These are phyloP conservation scores for Striga hermonthica DNA, from an alignment of 305 asterid genomes.

Conservation along the genomic window DNA sequence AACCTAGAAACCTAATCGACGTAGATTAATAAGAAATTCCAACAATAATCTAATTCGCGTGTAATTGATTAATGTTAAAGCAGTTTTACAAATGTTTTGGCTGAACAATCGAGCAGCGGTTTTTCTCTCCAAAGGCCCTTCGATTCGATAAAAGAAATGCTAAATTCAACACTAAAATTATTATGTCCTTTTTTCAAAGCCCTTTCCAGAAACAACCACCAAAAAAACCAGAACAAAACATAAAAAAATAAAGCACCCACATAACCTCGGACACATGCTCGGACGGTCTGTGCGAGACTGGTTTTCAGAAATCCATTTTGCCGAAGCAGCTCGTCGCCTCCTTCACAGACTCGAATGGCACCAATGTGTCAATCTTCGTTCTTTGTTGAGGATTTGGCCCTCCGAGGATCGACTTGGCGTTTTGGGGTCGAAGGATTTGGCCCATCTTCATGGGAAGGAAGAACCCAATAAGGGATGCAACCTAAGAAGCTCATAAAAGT, in stretches of 20 bases:
- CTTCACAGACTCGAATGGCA: constrained; percentile 90
- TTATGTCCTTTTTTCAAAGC: too few relatives aligned
- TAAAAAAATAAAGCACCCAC: neutral
- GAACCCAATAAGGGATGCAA: neutral
- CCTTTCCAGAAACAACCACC: too few relatives aligned
- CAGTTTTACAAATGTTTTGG: too few relatives aligned
- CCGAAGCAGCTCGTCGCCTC: constrained; percentile 84
- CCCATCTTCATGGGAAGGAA: constrained; percentile 25
- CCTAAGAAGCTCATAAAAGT: neutral
- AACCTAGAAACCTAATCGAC: too few relatives aligned
- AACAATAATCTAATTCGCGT: too few relatives aligned
- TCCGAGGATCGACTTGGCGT: constrained; percentile 31
- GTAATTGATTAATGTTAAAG: too few relatives aligned
- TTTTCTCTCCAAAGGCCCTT: too few relatives aligned
- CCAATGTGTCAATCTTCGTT: constrained; percentile 84
- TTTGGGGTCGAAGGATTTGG: constrained; percentile 25
- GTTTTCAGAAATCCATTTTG: constrained; percentile 90
- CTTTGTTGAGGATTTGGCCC: constrained; percentile 31
- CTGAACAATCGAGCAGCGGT: too few relatives aligned
- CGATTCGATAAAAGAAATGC: too few relatives aligned
- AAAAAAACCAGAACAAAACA: neutral
- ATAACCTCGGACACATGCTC: constrained; percentile 35
- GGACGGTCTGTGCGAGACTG: constrained; percentile 45
- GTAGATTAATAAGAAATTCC: too few relatives aligned
- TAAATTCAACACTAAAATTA: too few relatives aligned